A percentile compares a stretch with the other conserved stretches of the same genome.
Evolutionary conservation across 75 land plant genomes (phyloP).

Genomic region (Picea sitchensis): DNA sequence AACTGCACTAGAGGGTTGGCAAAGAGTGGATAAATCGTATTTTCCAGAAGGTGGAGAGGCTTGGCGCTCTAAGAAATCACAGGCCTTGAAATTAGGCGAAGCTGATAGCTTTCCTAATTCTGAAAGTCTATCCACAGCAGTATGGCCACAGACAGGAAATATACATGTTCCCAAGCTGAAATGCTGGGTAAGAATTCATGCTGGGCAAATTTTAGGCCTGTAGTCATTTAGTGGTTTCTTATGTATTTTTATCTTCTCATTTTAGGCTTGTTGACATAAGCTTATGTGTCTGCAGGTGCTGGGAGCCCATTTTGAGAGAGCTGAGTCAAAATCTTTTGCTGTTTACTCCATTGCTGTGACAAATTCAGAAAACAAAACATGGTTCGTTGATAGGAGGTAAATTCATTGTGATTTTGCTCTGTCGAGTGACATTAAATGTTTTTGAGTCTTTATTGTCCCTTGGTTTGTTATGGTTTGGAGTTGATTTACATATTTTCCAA

Average conservation of each 20-base stretch:
- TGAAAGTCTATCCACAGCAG: constrained; percentile 6
- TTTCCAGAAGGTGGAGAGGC: constrained; percentile 5
- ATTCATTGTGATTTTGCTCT: not conserved
- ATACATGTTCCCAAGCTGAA: constrained; percentile 49
- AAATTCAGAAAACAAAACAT: constrained; percentile 74
- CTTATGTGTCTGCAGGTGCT: constrained; percentile 59
- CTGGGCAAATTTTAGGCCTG: not conserved
- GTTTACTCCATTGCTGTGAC: constrained; percentile 93
- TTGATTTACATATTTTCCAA: not conserved
- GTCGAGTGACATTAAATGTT: not conserved
- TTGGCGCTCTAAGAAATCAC: not conserved
- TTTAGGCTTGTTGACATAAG: not conserved
- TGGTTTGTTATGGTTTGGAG: not conserved
- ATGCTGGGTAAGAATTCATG: constrained; percentile 49
- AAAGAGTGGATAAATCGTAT: constrained; percentile 16
- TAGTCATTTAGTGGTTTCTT: not conserved
- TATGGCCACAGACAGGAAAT: constrained; percentile 11
- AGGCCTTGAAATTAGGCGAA: constrained; percentile 15
- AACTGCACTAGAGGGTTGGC: constrained; percentile 41
- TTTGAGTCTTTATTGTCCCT: not conserved
- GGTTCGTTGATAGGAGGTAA: constrained; percentile 97
- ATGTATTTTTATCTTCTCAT: not conserved
- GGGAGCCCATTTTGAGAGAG: constrained; percentile 95
- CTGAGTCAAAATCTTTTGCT: constrained; percentile 89
- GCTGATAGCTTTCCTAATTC: not conserved